Conservation (phyloP, 164 flowering plant species). For the Euptelea pleiosperma region DNA sequence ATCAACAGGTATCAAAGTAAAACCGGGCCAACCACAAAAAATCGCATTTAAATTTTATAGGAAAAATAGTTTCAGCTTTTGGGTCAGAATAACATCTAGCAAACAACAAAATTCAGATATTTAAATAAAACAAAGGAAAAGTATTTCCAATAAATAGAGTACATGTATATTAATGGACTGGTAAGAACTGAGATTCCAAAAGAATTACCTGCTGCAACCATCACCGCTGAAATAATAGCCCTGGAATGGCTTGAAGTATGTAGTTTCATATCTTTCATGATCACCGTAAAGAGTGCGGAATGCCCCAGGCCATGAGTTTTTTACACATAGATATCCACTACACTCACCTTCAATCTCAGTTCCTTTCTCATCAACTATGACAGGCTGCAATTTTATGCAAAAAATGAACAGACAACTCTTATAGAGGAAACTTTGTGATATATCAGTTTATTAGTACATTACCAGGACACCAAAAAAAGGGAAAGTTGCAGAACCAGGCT, state of each 20-base stretch:
- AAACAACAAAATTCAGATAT: background rate
- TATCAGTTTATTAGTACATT: slow-evolving; percentile 2
- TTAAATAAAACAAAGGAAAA: slow-evolving; percentile 1
- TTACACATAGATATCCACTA: slow-evolving; percentile 89
- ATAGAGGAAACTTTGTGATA: background rate
- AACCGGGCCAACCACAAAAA: background rate
- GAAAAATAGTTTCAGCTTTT: background rate
- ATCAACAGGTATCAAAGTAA: background rate
- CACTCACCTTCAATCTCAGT: slow-evolving; percentile 91
- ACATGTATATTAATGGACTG: background rate
- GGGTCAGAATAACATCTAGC: background rate
- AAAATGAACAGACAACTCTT: background rate
- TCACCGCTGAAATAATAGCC: slow-evolving; percentile 93
- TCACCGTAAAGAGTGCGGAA: slow-evolving; percentile 95
- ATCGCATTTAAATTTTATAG: background rate
- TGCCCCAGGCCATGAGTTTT: slow-evolving; percentile 96
- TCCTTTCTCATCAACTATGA: slow-evolving; percentile 96
- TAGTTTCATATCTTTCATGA: slow-evolving; percentile 97
- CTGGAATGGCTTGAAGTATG: slow-evolving; percentile 90
- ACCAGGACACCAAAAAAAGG: slow-evolving; percentile 96
- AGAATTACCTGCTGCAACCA: slow-evolving; percentile 84
- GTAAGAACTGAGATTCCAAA: background rate
- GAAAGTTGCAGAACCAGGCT: slow-evolving; percentile 98
- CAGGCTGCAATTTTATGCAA: slow-evolving; percentile 56
- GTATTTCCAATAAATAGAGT: background rate